Percentiles rank a stretch among this genome's conserved stretches.
Conservation (phyloP, 768 basidiomycete species). For the Tephrocybe sp. region DNA sequence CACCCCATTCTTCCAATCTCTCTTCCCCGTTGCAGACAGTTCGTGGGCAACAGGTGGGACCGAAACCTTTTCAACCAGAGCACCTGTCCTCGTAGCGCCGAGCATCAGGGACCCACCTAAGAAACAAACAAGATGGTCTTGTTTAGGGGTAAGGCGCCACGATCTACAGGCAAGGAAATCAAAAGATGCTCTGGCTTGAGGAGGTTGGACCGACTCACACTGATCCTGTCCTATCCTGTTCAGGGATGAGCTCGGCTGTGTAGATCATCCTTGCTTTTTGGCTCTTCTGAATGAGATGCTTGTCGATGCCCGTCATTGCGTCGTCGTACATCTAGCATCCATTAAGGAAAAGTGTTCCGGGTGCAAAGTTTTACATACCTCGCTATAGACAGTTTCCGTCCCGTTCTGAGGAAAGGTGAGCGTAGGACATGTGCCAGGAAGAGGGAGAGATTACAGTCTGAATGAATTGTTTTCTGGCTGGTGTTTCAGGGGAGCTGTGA, state of each 20-base stretch:
- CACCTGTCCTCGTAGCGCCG: conserved; percentile 72
- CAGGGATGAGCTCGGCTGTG: conserved; percentile 79
- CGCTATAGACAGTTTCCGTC: conserved; percentile 73
- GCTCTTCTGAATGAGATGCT: conserved; percentile 68
- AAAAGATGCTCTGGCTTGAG: too few species aligned
- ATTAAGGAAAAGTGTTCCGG: not conserved
- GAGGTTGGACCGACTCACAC: too few species aligned
- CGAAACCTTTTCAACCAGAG: conserved; percentile 50
- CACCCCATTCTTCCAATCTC: conserved; percentile 81
- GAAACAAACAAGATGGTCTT: conserved; percentile 97
- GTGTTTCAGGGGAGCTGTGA: not conserved
- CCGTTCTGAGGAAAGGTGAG: conserved; percentile 46
- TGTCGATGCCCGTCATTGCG: conserved; percentile 79
- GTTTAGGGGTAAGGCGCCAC: conserved; percentile 81
- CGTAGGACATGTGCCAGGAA: not conserved
- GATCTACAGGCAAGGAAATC: conserved; percentile 35
- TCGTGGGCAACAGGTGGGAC: conserved; percentile 65
- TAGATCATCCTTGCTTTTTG: conserved; percentile 60
- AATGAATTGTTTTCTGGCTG: conserved; percentile 68
- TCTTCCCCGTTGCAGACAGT: conserved; percentile 55
- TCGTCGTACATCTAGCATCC: conserved; percentile 80
- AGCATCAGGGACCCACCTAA: conserved; percentile 89
- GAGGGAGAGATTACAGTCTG: conserved; percentile 56
- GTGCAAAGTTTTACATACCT: conserved; percentile 36
- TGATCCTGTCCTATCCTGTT: conserved; percentile 35